A percentile compares a stretch with the other conserved stretches of the same genome.
Evolutionary conservation across 2,329 filamentous ascomycete species (phyloP).

Genomic region (Bipolaris sorokiniana): DNA sequence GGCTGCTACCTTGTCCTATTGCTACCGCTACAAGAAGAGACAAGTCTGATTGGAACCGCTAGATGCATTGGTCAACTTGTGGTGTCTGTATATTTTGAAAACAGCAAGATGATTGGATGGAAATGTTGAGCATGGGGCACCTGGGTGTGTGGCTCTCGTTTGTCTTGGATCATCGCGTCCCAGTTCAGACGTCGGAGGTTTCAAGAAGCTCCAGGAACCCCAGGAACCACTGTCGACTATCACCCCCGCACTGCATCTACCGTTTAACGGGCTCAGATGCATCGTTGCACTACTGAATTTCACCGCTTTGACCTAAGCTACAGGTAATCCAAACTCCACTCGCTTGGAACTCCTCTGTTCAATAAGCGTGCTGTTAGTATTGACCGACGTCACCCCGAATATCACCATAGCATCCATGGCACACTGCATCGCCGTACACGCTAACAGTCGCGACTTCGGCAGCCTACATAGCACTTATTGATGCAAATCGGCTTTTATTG

Average conservation of each 20-base stretch:
- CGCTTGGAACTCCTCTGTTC: too few relatives aligned
- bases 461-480: conserved; percentile 13
- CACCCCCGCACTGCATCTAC: conserved; percentile 1
- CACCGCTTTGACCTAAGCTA: not conserved
- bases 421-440: conserved; percentile 5
- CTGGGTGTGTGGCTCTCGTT: conserved; percentile 15
- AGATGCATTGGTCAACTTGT: conserved; percentile 5
- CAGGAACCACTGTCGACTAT: conserved; percentile 11
- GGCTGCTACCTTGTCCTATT: conserved; percentile 43
- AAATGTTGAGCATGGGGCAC: conserved; percentile 9
- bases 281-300: conserved; percentile 4
- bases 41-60: conserved; percentile 2
- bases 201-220: conserved; percentile 8
- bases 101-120: conserved; percentile 10
- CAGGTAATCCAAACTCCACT: not conserved
- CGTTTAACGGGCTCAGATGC: conserved; percentile 2
- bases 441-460: conserved; percentile 4
- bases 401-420: not conserved
- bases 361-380: too few relatives aligned
- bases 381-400: too few relatives aligned
- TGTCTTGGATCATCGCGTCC: conserved; percentile 24
- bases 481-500: conserved; percentile 15
- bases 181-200: conserved; percentile 29
- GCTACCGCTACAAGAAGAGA: conserved; percentile 2
- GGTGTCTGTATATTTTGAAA: conserved; percentile 13